Evolutionary conservation across 1,139 yeast genomes (phyloP), one percentile per base, ranked within the genome.

Genomic region (Suhomyces wounanorum): DNA sequence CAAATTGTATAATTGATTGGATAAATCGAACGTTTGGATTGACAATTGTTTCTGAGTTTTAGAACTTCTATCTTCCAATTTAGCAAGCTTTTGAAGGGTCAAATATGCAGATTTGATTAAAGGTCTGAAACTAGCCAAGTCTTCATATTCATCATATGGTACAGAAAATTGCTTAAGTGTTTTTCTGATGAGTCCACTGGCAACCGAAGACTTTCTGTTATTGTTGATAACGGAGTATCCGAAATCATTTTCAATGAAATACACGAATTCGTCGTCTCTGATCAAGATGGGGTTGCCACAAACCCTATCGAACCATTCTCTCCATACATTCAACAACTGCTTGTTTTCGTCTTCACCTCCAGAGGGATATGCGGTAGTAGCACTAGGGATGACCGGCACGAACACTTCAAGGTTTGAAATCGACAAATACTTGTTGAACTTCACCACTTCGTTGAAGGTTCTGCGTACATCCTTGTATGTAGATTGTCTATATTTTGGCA

Each of bases 111-210:
- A 79, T 67, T 95, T 94, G 41, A 92, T 85, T 59, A 87, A 63
- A 0, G 99, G 99, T 53, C 99, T 75, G 66, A 92, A 89, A 47
- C 82, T 87, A 1, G 95, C 94, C 53, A 94, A 77, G 53, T 87
- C 95, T 39, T 79, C 78, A 46, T 84, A 86, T 44, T 90, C 95
- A 67, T 95, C 99, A 60, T 86, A 89, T 0, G 99, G 99, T 1
- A 95, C 89, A 28, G 89, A 87, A 50, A 92, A 79, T 65, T 94
- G 99, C 65, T 94, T 94, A 62, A 94, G 77, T 2, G 98, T 92
- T 65, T 88, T 89, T 47, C 99, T 81, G 55, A 86, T 83, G 40
- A 94, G 67, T 0, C 98, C 99, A 28, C 96, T 84, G 73, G 97
- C 75, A 72, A 88, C 76, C 1, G 84, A 79, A 26, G 77, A 68